A percentile compares a stretch with the other conserved stretches of the same genome.
These are phyloP conservation scores for Solanum phureja DNA, from an alignment of 257 asterid species.

Conservation along the genomic window DNA sequence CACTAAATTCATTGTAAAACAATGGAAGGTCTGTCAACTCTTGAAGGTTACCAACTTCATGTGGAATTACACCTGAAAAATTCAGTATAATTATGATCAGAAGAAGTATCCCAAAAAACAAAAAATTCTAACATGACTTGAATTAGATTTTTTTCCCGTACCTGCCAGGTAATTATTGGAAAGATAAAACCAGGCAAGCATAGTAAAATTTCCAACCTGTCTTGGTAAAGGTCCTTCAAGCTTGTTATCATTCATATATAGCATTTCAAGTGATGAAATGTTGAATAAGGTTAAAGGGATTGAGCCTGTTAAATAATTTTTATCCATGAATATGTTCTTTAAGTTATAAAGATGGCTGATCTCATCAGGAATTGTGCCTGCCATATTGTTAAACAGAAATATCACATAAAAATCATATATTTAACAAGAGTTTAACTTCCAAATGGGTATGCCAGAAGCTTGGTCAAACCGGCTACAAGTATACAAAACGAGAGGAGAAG, in stretches of 20 bases:
- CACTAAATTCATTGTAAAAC: constrained; percentile 4
- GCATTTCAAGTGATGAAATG: constrained; percentile 6
- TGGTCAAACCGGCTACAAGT: neutral
- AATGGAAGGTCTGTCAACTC: constrained; percentile 1
- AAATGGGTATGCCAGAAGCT: neutral
- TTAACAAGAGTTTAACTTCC: neutral
- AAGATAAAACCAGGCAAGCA: neutral
- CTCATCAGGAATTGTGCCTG: constrained; percentile 3
- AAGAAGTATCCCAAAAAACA: neutral
- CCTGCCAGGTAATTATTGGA: constrained; percentile 15
- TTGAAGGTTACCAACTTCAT: constrained; percentile 15
- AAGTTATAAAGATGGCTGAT: neutral
- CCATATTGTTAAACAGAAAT: neutral
- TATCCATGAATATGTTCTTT: neutral
- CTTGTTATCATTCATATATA: neutral
- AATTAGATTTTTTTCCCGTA: neutral
- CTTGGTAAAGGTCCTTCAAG: neutral
- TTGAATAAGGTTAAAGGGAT: constrained; percentile 11
- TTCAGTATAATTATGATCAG: neutral
- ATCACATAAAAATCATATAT: neutral
- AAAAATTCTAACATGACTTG: neutral
- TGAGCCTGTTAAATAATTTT: constrained; percentile 1
- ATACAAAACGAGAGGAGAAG: neutral
- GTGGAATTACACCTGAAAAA: constrained; percentile 16
- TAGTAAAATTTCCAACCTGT: neutral